Conservation (phyloP, 371 early-diverging fungal genomes). For the Mortierella sp. region DNA sequence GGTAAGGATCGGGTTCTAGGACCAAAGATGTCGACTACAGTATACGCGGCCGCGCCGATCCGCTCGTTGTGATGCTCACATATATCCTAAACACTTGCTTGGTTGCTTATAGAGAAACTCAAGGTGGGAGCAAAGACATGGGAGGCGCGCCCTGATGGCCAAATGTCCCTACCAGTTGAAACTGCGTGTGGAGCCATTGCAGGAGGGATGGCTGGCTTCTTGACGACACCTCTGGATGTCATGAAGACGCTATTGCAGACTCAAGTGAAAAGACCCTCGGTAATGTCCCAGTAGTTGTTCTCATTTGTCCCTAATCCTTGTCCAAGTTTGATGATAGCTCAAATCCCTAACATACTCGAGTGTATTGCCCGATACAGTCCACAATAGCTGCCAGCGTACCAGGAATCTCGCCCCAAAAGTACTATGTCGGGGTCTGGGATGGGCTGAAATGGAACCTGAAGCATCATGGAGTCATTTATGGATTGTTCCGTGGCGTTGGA, state of each 20-base stretch:
- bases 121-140: constrained; percentile 51
- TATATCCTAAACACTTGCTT: too few relatives aligned
- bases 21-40: too few relatives aligned
- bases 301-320: not conserved
- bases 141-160: constrained; percentile 48
- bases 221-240: constrained; percentile 77
- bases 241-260: constrained; percentile 78
- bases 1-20: constrained; percentile 53
- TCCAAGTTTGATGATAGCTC: too few relatives aligned
- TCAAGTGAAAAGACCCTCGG: constrained; percentile 59
- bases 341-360: not conserved
- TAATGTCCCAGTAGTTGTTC: constrained; percentile 1
- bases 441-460: constrained; percentile 72
- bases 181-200: constrained; percentile 70
- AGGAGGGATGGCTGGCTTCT: constrained; percentile 75
- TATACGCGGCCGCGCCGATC: too few relatives aligned
- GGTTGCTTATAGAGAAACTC: constrained; percentile 54
- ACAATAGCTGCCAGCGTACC: constrained; percentile 21
- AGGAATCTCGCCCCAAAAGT: constrained; percentile 53
- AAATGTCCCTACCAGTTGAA: constrained; percentile 64
- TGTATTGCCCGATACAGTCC: constrained; percentile 11
- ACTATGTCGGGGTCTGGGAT: constrained; percentile 72
- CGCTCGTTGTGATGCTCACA: too few relatives aligned
- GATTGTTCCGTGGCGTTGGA: constrained; percentile 73
- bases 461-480: constrained; percentile 66